Evolutionary conservation across 371 early-diverging fungal genomes (phyloP).

Genomic region (Lichtheimia ornata): DNA sequence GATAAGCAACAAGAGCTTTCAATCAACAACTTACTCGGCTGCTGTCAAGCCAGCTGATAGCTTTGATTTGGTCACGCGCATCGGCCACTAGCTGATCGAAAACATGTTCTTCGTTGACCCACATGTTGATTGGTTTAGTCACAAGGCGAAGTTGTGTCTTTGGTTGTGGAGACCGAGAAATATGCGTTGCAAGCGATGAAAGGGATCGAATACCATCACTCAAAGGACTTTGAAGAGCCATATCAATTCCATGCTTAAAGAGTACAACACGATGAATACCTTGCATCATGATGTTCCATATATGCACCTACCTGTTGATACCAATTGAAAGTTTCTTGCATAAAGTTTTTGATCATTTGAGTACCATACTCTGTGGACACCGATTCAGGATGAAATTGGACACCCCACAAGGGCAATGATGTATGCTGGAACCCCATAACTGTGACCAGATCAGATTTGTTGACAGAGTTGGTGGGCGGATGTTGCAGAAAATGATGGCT

Average conservation of each 20-base stretch:
- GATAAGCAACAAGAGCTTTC: neutral
- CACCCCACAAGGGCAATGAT: slow-evolving; percentile 79
- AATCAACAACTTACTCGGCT: slow-evolving; percentile 39
- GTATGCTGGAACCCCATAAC: slow-evolving; percentile 86
- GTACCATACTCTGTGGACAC: slow-evolving; percentile 83
- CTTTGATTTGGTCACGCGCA: slow-evolving; percentile 4
- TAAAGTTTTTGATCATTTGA: slow-evolving; percentile 76
- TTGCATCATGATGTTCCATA: neutral
- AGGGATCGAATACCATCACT: neutral
- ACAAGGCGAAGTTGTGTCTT: neutral
- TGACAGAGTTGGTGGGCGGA: neutral
- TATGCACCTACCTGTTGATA: slow-evolving; percentile 14
- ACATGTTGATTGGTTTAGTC: slow-evolving; percentile 10
- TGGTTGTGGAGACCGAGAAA: neutral
- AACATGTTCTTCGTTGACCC: slow-evolving; percentile 30
- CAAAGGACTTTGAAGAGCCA: neutral
- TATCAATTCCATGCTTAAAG: neutral
- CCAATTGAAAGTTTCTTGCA: slow-evolving; percentile 48
- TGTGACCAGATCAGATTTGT: slow-evolving; percentile 23
- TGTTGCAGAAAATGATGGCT: slow-evolving; percentile 32
- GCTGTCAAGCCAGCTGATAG: slow-evolving; percentile 71
- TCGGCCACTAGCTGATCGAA: slow-evolving; percentile 20
- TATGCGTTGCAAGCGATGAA: neutral
- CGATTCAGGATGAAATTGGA: slow-evolving; percentile 98
- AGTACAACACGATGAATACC: neutral